A percentile compares a stretch with the other conserved stretches of the same genome.
phyloP scores from a whole-genome alignment of 768 basidiomycete species.

The Podaxis sp. region DNA sequence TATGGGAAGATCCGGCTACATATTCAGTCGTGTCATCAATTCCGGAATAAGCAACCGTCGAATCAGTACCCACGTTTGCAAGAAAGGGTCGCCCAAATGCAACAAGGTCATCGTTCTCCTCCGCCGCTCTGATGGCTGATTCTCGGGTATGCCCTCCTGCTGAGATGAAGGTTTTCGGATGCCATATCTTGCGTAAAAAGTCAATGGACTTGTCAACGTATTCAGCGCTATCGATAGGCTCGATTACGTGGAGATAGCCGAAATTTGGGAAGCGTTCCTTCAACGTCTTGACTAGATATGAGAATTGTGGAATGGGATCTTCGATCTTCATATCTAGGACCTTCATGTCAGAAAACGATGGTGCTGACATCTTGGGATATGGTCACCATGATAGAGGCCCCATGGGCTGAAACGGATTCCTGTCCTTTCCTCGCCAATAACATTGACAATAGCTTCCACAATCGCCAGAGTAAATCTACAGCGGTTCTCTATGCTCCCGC shows the following conservation, averaged over 20 bases:
- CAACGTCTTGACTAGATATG: slow-evolving; percentile 40
- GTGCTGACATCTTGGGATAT: slow-evolving; percentile 6
- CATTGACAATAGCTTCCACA: slow-evolving; percentile 42
- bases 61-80: slow-evolving; percentile 24
- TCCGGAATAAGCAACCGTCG: background rate
- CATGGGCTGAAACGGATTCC: slow-evolving; percentile 58
- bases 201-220: slow-evolving; percentile 29
- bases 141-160: slow-evolving; percentile 53
- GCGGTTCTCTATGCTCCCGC: slow-evolving; percentile 38
- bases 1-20: slow-evolving; percentile 21
- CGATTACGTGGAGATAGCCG: slow-evolving; percentile 50
- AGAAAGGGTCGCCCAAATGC: slow-evolving; percentile 27
- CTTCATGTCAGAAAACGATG: background rate
- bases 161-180: slow-evolving; percentile 31
- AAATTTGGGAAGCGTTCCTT: slow-evolving; percentile 33
- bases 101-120: slow-evolving; percentile 24
- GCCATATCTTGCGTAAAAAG: slow-evolving; percentile 12
- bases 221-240: slow-evolving; percentile 26
- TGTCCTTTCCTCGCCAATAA: slow-evolving; percentile 50
- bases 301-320: slow-evolving; percentile 52
- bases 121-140: slow-evolving; percentile 31
- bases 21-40: background rate
- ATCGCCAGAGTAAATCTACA: slow-evolving; percentile 53
- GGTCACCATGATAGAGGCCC: slow-evolving; percentile 34
- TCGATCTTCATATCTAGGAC: slow-evolving; percentile 45